phyloP scores from a whole-genome alignment of 768 basidiomycete species.

The Lactarius trivialis region DNA sequence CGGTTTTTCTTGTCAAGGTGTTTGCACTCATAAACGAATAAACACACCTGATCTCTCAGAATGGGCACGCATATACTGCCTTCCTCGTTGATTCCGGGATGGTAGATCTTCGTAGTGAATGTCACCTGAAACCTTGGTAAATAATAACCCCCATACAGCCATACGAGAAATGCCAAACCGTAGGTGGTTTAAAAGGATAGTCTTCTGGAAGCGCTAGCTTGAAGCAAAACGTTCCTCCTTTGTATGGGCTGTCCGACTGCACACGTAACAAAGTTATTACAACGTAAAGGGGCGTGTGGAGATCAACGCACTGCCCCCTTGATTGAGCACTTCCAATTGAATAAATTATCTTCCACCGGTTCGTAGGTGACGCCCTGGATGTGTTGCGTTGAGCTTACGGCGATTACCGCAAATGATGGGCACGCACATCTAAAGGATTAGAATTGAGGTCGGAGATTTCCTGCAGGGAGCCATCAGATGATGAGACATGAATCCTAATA shows the following conservation, averaged over 20 bases:
- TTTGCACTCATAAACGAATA: not conserved
- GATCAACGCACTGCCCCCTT: constrained; percentile 61
- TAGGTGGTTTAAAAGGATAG: constrained; percentile 85
- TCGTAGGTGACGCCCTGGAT: constrained; percentile 56
- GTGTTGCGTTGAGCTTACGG: constrained; percentile 5
- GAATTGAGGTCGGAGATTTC: constrained; percentile 57
- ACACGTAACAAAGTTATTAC: constrained; percentile 7
- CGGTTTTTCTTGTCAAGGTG: constrained; percentile 13
- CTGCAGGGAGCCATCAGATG: constrained; percentile 33
- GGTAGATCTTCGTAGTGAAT: constrained; percentile 83
- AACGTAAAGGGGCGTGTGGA: constrained; percentile 10
- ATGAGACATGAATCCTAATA: constrained; percentile 1
- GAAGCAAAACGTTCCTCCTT: constrained; percentile 73
- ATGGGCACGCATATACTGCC: constrained; percentile 81
- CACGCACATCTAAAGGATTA: constrained; percentile 58
- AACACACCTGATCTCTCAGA: constrained; percentile 70
- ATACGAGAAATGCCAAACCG: constrained; percentile 36
- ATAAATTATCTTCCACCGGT: constrained; percentile 62
- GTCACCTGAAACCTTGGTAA: constrained; percentile 47
- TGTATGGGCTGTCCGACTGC: constrained; percentile 77
- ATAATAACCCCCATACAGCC: not conserved
- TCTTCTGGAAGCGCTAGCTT: constrained; percentile 64
- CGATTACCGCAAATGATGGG: constrained; percentile 2
- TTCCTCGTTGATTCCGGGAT: constrained; percentile 87
- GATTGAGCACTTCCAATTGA: constrained; percentile 71